Evolutionary conservation across 805 yeast genomes (phyloP), one percentile per base, ranked within the genome.

Genomic region (Ogataea angusta): DNA sequence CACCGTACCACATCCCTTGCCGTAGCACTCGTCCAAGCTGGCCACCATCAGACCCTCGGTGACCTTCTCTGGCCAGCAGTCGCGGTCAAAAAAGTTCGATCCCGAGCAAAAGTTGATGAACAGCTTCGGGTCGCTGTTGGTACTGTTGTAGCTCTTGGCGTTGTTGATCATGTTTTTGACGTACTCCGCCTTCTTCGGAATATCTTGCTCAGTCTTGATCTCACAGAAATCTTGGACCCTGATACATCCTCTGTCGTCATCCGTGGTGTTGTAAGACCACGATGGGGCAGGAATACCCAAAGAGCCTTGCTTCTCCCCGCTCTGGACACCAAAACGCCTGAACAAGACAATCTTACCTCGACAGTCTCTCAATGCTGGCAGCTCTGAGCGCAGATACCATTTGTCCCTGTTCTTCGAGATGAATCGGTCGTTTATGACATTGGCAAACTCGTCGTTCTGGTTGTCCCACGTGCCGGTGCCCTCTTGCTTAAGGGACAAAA

Each of bases 181-280:
- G 52, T 75, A 78, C 8, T 63, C 62, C 14, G 76, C 70, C 59
- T 85, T 85, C 52, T 70, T 75, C 13, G 68, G 58, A 42, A 83
- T 72, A 51, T 78, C 87, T 6, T 66, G 68, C 7, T 64, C 68
- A 28, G 63, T 58, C 43, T 70, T 66, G 42, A 85, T 68, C 57
- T 82, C 89, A 63, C 85, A 81, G 66, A 70, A 83, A 60, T 85
- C 93, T 62, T 85, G 93, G 13, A 84, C 85, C 17, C 73, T 76
- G 53, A 80, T 67, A 3, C 53, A 25, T 9, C 84, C 85, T 38
- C 82, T 66, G 56, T 81, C 86, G 52, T 81, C 87, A 45, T 76
- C 76, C 7, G 76, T 69, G 47, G 83, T 72, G 60, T 82, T 81
- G 63, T 81, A 80, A 23, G 61, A 51, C 90, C 91, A 85, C 45